phyloP scores from a whole-genome alignment of 73 alveolate species.

The Vitrella brassicaformis region DNA sequence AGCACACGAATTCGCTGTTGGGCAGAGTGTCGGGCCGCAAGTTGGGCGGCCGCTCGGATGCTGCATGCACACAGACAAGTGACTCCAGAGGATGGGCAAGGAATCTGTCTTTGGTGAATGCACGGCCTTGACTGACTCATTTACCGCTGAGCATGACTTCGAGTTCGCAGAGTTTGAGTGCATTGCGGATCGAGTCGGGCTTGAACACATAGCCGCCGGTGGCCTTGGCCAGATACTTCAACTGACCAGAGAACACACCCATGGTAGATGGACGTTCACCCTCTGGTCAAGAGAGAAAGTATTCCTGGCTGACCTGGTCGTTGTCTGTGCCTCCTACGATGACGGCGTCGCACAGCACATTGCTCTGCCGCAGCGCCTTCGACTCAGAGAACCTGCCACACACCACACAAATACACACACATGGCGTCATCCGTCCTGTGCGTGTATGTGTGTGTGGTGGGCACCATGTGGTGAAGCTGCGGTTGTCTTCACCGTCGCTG shows the following conservation, averaged over 20 bases:
- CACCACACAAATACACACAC: no score
- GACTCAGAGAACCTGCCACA: no score
- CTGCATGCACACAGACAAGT: background rate
- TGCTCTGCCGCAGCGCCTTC: background rate
- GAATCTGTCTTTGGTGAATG: no score
- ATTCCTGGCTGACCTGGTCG: no score
- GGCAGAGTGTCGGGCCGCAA: background rate
- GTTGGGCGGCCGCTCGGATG: background rate
- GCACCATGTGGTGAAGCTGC: background rate
- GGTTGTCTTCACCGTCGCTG: slow-evolving; percentile 47
- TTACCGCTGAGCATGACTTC: background rate
- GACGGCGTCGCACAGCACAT: background rate
- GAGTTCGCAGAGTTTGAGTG: background rate
- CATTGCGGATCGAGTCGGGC: background rate
- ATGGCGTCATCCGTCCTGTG: no score
- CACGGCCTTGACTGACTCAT: no score
- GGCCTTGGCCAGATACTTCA: background rate
- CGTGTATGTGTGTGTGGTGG: no score
- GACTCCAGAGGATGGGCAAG: background rate
- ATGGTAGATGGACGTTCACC: no score
- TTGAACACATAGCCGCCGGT: background rate
- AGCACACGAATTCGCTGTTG: no score
- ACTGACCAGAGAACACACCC: no score
- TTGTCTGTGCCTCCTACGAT: background rate
- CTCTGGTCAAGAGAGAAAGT: no score